These are phyloP conservation scores for Glycine latifolia DNA, from an alignment of 306 rosid species.

Conservation along the genomic window DNA sequence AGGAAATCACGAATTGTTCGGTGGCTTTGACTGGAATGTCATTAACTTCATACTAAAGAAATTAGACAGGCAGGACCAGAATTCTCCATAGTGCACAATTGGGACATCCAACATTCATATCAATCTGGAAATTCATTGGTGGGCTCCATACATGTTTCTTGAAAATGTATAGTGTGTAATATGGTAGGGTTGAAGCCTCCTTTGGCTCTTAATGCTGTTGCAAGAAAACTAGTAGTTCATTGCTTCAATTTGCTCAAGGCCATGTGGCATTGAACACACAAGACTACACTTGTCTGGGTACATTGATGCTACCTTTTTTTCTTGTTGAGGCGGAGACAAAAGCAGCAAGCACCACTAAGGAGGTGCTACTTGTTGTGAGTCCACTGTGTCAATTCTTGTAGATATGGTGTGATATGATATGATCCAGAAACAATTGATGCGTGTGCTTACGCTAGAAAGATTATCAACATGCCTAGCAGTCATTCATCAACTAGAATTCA, in stretches of 20 bases:
- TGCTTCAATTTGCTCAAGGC: conserved; percentile 41
- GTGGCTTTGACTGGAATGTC: conserved; percentile 83
- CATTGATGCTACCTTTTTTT: conserved; percentile 41
- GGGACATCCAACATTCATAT: conserved; percentile 29
- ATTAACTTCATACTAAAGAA: conserved; percentile 65
- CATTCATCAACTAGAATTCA: conserved; percentile 22
- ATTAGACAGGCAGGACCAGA: conserved; percentile 58
- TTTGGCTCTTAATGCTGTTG: conserved; percentile 47
- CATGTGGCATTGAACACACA: conserved; percentile 24
- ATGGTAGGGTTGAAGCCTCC: conserved; percentile 49
- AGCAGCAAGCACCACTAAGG: conserved; percentile 46
- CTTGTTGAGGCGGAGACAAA: conserved; percentile 42
- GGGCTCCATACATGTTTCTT: conserved; percentile 51
- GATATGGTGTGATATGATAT: conserved; percentile 39
- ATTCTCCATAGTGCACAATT: conserved; percentile 56
- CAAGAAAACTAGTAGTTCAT: conserved; percentile 46
- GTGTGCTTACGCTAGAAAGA: conserved; percentile 20
- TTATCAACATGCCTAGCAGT: conserved; percentile 18
- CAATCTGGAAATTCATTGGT: conserved; percentile 49
- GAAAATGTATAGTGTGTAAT: conserved; percentile 37
- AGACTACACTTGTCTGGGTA: conserved; percentile 43
- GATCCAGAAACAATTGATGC: conserved; percentile 24
- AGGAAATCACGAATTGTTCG: conserved; percentile 75
- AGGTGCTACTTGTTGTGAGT: conserved; percentile 30
- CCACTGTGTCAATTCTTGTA: conserved; percentile 31